Base-by-base conservation (phyloP, 2,329 filamentous ascomycete species). In the Paramyrothecium sp. region DNA sequence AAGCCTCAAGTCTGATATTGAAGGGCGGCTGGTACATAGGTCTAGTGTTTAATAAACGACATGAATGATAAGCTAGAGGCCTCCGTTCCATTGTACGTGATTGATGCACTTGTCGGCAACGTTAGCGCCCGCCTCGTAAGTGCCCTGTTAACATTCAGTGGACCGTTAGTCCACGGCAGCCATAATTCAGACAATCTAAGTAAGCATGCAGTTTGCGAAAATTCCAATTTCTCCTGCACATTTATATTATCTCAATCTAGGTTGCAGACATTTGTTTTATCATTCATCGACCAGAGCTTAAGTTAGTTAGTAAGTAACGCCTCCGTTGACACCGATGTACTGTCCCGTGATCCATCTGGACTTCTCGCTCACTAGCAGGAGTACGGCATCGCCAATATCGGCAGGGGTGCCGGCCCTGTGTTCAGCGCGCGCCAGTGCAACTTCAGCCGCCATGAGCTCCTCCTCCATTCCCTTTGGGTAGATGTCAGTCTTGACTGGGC, bases 291-390 rank as follows among this genome's bases (percentile, higher is more conserved):
- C 4, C 26, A 10, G 10, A 5, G 26, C 26, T 30, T 4, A 30
- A 30, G 26, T 44, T 44, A 44, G 38, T 44, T 44, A 44, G 38
- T 44, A 44, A 30, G 65, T 71, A 21, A 73, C 65, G 5, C 71
- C 74, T 20, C 72, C 74, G 51, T 69, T 76, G 41, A 72, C 73
- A 2, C 67, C 71, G 57, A 78, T 74, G 33, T 65, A 69, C 67
- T 78, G 75, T 8, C 71, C 77, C 0, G 76, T 78, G n/a, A 79
- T 73, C 77, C 77, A 79, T 5, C 76, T 63, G 26, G 69, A 71
- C 56, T 73, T 72, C 58, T 77, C 73, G 8, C 64, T 71, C 2
- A 67, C 74, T 3, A 79, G 55, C 49, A 78, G 57, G 23, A 77
- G 57, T 23, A 75, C 72, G 0, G 73, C 75, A 58, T 80, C 76